These are phyloP conservation scores for Colletotrichum orchidophilum DNA, from an alignment of 2,329 filamentous ascomycete species.

Conservation along the genomic window DNA sequence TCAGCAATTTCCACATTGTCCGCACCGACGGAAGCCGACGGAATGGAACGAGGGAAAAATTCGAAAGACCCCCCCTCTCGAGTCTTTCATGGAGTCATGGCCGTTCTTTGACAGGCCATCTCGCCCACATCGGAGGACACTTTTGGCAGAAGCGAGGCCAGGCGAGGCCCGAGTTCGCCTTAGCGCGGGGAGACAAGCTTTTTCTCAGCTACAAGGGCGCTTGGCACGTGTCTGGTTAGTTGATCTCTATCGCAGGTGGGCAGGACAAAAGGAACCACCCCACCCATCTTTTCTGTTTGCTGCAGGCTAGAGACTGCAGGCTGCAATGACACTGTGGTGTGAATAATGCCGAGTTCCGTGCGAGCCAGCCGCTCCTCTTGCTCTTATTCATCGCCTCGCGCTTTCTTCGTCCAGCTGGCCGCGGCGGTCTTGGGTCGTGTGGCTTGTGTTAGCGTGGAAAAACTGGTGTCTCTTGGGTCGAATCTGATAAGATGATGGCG, in stretches of 20 bases:
- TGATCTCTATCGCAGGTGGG: constrained; percentile 7
- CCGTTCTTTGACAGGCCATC: neutral
- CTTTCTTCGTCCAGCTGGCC: neutral
- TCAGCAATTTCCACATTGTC: neutral
- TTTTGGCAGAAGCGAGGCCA: neutral
- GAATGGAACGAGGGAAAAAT: neutral
- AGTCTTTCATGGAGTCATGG: neutral
- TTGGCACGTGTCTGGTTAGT: no score
- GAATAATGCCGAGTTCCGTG: neutral
- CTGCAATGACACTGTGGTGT: neutral
- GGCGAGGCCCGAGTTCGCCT: constrained; percentile 3
- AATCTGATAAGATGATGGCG: constrained; percentile 23
- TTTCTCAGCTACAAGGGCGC: constrained; percentile 18
- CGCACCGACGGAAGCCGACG: neutral
- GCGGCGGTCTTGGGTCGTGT: neutral
- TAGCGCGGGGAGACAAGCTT: constrained; percentile 29
- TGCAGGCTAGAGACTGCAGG: no score
- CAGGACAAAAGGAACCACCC: neutral
- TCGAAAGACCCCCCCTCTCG: neutral
- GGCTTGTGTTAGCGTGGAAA: neutral
- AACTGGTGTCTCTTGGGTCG: neutral
- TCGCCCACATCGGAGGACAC: neutral
- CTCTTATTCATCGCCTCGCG: neutral
- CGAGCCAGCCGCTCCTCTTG: neutral
- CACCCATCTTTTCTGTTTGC: neutral